Evolutionary conservation across 2,329 filamentous ascomycete genomes (phyloP).

Genomic region (Paraphoma chrysanthemicola): DNA sequence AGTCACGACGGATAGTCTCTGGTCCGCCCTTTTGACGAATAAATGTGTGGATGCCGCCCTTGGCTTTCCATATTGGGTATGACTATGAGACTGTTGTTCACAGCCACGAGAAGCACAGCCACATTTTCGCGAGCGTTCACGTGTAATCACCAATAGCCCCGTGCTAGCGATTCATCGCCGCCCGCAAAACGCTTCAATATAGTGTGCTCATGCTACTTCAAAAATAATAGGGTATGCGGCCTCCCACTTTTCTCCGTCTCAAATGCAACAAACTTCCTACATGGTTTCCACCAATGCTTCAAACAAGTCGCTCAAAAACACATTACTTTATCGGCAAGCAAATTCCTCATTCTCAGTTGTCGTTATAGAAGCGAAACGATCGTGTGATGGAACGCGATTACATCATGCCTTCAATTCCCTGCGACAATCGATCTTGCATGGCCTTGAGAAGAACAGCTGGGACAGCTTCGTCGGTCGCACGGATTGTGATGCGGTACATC

Average conservation of each 20-base stretch:
- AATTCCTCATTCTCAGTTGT: not conserved
- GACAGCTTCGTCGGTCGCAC: constrained; percentile 90
- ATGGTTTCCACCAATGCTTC: not conserved
- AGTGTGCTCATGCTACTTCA: constrained; percentile 6
- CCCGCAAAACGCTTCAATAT: not conserved
- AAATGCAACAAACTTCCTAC: constrained; percentile 3
- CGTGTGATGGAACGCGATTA: constrained; percentile 6
- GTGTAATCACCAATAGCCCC: too few species aligned
- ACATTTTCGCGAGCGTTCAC: too few species aligned
- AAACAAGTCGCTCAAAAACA: constrained; percentile 8
- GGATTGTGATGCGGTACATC: constrained; percentile 95
- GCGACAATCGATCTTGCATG: constrained; percentile 83
- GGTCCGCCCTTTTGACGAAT: constrained; percentile 2
- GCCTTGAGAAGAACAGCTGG: constrained; percentile 79
- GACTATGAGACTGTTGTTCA: too few species aligned
- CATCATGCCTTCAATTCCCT: constrained; percentile 52
- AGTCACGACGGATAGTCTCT: not conserved
- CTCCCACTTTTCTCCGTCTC: constrained; percentile 2
- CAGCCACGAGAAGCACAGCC: too few species aligned
- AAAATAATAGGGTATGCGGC: constrained; percentile 8
- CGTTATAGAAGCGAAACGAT: too few species aligned
- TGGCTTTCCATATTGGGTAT: not conserved
- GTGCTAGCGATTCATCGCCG: not conserved
- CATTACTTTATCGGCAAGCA: constrained; percentile 17
- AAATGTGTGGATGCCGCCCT: not conserved